Percentiles rank a stretch among this genome's conserved stretches.
Evolutionary conservation across 768 basidiomycete genomes (phyloP).

Genomic region (Fistulinella prunicolor): DNA sequence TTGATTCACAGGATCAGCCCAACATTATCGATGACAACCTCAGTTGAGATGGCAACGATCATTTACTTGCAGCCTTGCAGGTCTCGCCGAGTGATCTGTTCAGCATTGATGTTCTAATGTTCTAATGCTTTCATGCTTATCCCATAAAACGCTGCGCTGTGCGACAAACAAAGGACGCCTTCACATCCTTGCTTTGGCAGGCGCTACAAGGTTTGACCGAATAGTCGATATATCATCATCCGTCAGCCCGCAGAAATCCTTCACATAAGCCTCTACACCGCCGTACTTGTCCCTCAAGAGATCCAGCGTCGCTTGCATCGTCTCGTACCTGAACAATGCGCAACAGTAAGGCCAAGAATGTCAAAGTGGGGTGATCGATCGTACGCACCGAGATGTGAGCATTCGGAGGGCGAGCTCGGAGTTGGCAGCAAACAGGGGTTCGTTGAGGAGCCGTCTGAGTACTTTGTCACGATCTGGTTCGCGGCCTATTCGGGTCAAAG

Average conservation of each 20-base stretch:
- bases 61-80: no score
- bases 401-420: slow-evolving; percentile 77
- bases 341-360: not conserved
- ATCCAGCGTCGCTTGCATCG: slow-evolving; percentile 70
- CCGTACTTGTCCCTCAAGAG: slow-evolving; percentile 63
- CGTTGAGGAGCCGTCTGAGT: slow-evolving; percentile 62
- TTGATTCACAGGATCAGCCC: no score
- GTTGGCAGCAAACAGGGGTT: slow-evolving; percentile 71
- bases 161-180: not conserved
- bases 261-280: slow-evolving; percentile 63
- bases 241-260: slow-evolving; percentile 51
- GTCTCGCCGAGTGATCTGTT: no score
- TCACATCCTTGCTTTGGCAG: slow-evolving; percentile 32
- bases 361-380: not conserved
- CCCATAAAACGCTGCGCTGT: not conserved
- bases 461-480: slow-evolving; percentile 74
- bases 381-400: slow-evolving; percentile 67
- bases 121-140: not conserved
- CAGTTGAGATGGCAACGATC: not conserved
- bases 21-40: no score
- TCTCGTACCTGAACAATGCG: slow-evolving; percentile 51
- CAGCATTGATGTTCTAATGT: no score
- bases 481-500: slow-evolving; percentile 73
- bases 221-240: slow-evolving; percentile 63
- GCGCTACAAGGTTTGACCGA: slow-evolving; percentile 52